Conservation (phyloP, 495 filamentous ascomycete genomes). For the Xylaria flabelliformis region DNA sequence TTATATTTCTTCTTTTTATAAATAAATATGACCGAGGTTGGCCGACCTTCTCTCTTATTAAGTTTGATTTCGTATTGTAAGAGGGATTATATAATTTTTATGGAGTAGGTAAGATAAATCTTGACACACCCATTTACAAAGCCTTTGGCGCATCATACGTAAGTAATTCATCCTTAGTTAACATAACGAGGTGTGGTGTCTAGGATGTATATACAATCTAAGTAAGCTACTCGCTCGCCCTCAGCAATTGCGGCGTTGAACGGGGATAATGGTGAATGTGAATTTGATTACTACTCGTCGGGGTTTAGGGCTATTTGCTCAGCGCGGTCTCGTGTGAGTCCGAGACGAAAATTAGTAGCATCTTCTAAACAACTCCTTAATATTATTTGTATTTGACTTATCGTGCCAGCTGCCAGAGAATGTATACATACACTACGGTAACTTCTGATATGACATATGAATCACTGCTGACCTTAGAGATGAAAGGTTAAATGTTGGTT, state of each 20-base stretch:
- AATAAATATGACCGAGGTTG: no score
- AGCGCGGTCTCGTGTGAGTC: not conserved
- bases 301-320: not conserved
- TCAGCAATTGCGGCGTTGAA: not conserved
- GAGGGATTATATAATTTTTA: no score
- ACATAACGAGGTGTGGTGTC: not conserved
- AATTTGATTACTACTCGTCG: not conserved
- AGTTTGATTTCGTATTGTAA: no score
- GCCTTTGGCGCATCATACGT: not conserved
- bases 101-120: no score
- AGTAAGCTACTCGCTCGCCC: not conserved
- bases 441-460: not conserved
- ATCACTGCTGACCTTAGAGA: not conserved
- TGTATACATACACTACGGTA: not conserved
- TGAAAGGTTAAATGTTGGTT: not conserved
- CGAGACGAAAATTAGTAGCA: not conserved
- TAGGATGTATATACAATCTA: not conserved
- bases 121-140: not conserved
- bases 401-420: not conserved
- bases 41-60: no score
- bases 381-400: not conserved
- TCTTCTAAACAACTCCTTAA: not conserved
- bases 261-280: not conserved
- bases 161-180: not conserved
- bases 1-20: no score